Percentiles rank a stretch among this genome's conserved stretches.
Conservation (phyloP, 1,284 basidiomycete species). For the Xerocomus cyaneibrunnescens region DNA sequence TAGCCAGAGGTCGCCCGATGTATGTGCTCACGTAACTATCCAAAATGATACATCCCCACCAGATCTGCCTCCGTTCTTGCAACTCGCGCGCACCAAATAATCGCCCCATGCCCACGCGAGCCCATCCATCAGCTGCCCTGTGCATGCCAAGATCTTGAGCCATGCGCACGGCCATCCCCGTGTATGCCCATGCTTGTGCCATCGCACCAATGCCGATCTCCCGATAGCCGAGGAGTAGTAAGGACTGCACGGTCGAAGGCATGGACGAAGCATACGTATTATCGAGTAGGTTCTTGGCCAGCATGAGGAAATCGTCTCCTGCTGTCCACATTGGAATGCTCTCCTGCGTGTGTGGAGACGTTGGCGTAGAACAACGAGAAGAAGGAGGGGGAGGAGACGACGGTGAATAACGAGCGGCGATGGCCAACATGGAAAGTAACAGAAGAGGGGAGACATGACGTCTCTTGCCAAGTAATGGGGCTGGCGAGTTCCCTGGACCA, state of each 20-base stretch:
- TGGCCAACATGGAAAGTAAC: slow-evolving; percentile 74
- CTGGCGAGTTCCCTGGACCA: slow-evolving; percentile 32
- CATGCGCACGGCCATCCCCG: slow-evolving; percentile 79
- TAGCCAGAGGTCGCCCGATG: slow-evolving; percentile 76
- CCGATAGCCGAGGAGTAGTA: slow-evolving; percentile 77
- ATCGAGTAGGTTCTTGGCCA: slow-evolving; percentile 71
- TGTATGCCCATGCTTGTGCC: slow-evolving; percentile 82
- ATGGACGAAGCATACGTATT: slow-evolving; percentile 61
- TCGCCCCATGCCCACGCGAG: slow-evolving; percentile 49
- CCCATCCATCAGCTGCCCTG: slow-evolving; percentile 76
- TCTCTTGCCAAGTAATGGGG: slow-evolving; percentile 42
- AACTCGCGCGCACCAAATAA: slow-evolving; percentile 67
- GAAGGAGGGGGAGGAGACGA: slow-evolving; percentile 38
- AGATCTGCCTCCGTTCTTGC: slow-evolving; percentile 73
- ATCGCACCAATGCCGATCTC: slow-evolving; percentile 87
- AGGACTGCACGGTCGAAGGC: slow-evolving; percentile 71
- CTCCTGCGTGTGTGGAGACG: slow-evolving; percentile 43
- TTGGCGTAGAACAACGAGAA: slow-evolving; percentile 35
- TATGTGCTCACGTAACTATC: slow-evolving; percentile 81
- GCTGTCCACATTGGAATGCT: slow-evolving; percentile 80
- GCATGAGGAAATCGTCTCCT: slow-evolving; percentile 70
- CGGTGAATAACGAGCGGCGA: slow-evolving; percentile 68
- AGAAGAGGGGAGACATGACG: slow-evolving; percentile 63
- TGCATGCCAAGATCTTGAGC: slow-evolving; percentile 88
- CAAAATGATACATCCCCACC: slow-evolving; percentile 80